Evolutionary conservation across 768 basidiomycete genomes (phyloP), one percentile per base, ranked within the genome.

Genomic region (Calocybe indica): DNA sequence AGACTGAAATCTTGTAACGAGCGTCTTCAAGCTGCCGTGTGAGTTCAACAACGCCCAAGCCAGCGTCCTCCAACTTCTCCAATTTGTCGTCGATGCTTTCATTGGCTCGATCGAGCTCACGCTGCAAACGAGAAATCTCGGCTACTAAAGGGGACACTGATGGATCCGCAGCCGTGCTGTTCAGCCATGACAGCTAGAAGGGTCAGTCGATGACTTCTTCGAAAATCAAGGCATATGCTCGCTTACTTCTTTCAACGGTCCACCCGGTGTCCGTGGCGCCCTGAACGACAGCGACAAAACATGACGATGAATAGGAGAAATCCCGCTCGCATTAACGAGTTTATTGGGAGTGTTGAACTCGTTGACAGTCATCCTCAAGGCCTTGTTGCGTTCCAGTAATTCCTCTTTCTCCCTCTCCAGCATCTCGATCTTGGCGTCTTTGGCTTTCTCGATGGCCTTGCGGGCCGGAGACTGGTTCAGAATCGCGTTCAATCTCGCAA

Each of bases 1-100:
- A 66, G 0, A 59, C 50, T 5, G 63, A 62, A 11, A 85, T 80
- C 52, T 68, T 74, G 10, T 71, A 61, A 6, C 84, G 76, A 7
- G 87, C 85, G 53, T 89, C 86, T 49, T 83, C 85, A 3, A 92
- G 75, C 46, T 79, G 82, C 64, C 73, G 75, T 0, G 85, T 82
- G 33, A 90, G 69, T 6, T 78, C 80, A 39, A 92, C 79, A 37
- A 83, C 83, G 29, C 80, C 88, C 10, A 85, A 62, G 5, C 90
- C 90, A 0, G 85, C 83, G 48, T 91, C 83, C 58, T 89, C 87
- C 2, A 94, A 80, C 44, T 84, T 81, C 59, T 91, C 89, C 11
- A 94, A 73, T 62, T 93, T 92, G 58, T 91, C 84, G 55, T 94
- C 92, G 46, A 94, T 88, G 55, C 79, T 85, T 33, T 85, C 82